Base-by-base conservation (phyloP, 1,284 basidiomycete species). In the Tremellales sp. region DNA sequence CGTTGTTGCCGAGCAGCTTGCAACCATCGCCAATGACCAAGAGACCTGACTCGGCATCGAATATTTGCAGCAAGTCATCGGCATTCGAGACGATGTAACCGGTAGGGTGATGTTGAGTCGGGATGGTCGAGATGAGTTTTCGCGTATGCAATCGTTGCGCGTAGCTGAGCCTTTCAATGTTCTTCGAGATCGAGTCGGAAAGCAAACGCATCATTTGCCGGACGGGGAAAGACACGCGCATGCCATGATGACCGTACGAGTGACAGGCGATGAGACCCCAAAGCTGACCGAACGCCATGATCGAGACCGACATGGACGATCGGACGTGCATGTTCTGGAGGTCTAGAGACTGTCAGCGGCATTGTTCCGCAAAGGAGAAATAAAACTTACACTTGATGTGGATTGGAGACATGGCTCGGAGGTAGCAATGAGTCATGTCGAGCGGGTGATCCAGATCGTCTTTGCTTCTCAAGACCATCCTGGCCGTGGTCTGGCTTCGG, bases 211-310 rank as follows among this genome's bases (percentile, higher is more conserved):
- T 77, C 82, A 88, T 87, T 67, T 89, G 87, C 29, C 87, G 80
- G 13, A 89, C 82, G 4, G 86, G 86, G 75, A 91, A 89, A 0
- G 87, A 87, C 10, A 89, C 86, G 15, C 88, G 81, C 83, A 87
- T 88, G 11, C 87, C 87, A 56, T 82, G 77, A 17, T 75, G 60
- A 1, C 89, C 89, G 58, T 91, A 92, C 0, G 84, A 84, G 68
- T 92, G 89, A 62, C 88, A 87, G 3, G 86, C 81, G 51, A 92
- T 83, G 7, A 94, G 78, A 40, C 89, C 89, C 89, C 89, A 92
- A 1, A 92, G 77, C 42, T 82, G 78, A 31, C 85, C 86, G 61
- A 90, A 92, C 0, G 86, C 86, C 66, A 88, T 82, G 61, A 92
- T 87, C 7, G 88, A 91, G 48, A 89, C 80, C n/a, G 86, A 89